phyloP scores from a whole-genome alignment of 2,329 filamentous ascomycete genomes.

The Elsinoe batatas region DNA sequence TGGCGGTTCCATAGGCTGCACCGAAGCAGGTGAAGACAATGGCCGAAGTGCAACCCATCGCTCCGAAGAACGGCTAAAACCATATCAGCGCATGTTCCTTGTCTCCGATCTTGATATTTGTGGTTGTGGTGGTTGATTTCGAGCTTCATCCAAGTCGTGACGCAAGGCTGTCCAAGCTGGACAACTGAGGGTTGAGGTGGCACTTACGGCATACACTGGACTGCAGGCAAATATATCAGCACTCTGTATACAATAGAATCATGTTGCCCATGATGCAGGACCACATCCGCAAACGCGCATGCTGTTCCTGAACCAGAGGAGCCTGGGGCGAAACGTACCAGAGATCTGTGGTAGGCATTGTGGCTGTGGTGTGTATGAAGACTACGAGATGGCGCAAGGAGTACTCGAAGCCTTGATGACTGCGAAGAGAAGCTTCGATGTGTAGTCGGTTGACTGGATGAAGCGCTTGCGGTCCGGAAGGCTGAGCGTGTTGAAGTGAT shows the following conservation, averaged over 20 bases:
- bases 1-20: constrained; percentile 96
- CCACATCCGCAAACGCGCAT: constrained; percentile 14
- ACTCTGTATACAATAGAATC: neutral
- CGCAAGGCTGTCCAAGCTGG: neutral
- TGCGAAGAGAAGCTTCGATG: neutral
- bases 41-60: constrained; percentile 89
- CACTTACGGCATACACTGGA: constrained; percentile 98
- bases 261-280: constrained; percentile 9
- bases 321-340: constrained; percentile 53
- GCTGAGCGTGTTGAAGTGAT: constrained; percentile 3
- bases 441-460: neutral
- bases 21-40: constrained; percentile 96
- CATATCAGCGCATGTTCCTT: constrained; percentile 20
- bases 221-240: constrained; percentile 40
- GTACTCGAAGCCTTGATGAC: neutral
- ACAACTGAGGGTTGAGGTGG: constrained; percentile 13
- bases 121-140: neutral
- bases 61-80: constrained; percentile 77
- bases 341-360: constrained; percentile 63
- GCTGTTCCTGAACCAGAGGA: constrained; percentile 20
- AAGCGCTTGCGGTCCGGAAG: neutral
- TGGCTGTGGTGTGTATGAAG: constrained; percentile 29
- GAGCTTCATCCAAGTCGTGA: neutral
- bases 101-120: neutral
- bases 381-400: neutral